phyloP scores from a whole-genome alignment of 2,329 filamentous ascomycete genomes.

The Lasiodiplodia citricola region DNA sequence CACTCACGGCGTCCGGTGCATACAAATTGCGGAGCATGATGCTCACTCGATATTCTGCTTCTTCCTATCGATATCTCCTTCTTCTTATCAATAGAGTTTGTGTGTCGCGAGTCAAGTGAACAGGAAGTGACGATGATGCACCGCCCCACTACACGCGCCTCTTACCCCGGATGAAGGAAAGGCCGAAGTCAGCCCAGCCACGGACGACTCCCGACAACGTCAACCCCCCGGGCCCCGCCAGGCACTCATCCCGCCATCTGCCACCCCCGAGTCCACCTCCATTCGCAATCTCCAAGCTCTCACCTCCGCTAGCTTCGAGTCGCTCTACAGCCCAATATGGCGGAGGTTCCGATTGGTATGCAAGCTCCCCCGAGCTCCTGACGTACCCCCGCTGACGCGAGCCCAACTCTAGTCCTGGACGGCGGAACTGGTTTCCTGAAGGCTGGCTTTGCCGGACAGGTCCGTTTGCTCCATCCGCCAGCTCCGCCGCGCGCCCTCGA shows the following conservation, averaged over 20 bases:
- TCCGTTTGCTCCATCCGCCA: constrained; percentile 45
- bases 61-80: background rate
- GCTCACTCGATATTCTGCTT: background rate
- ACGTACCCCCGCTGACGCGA: constrained; percentile 37
- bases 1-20: constrained; percentile 14
- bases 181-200: constrained; percentile 21
- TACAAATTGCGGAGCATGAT: constrained; percentile 1
- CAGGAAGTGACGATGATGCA: background rate
- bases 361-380: constrained; percentile 27
- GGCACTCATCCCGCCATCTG: constrained; percentile 23
- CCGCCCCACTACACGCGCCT: constrained; percentile 9
- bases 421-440: constrained; percentile 99
- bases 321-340: constrained; percentile 40
- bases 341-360: constrained; percentile 57
- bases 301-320: constrained; percentile 9
- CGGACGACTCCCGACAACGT: constrained; percentile 24
- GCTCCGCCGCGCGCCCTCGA: background rate
- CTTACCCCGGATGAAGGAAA: constrained; percentile 27
- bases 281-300: constrained; percentile 16
- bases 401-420: constrained; percentile 78
- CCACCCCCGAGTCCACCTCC: constrained; percentile 21
- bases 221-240: constrained; percentile 26
- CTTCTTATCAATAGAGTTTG: background rate
- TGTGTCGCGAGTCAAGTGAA: background rate
- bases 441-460: constrained; percentile 94